A percentile compares a stretch with the other conserved stretches of the same genome.
These are phyloP conservation scores for Penicillium corylophilum DNA, from an alignment of 2,329 filamentous ascomycete genomes.

Conservation along the genomic window DNA sequence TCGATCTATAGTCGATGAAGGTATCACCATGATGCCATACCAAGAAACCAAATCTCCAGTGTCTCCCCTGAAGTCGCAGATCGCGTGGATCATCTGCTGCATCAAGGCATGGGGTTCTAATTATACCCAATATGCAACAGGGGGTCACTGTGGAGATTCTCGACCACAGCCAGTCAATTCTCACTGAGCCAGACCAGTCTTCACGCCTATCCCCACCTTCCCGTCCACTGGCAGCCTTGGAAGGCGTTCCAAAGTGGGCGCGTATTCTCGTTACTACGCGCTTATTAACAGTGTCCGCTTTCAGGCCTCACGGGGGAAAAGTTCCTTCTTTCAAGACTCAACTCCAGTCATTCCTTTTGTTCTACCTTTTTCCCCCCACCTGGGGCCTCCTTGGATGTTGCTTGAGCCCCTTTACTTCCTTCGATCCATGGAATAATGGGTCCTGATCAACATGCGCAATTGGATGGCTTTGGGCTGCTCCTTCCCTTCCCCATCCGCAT, in stretches of 20 bases:
- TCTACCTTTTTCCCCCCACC: constrained; percentile 20
- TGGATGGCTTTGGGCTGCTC: constrained; percentile 83
- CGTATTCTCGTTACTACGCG: constrained; percentile 13
- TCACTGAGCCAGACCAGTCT: background rate
- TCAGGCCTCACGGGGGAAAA: constrained; percentile 2
- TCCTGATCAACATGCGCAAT: constrained; percentile 41
- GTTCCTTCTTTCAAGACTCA: constrained; percentile 18
- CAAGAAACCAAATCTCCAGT: background rate
- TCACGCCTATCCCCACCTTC: background rate
- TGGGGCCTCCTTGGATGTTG: constrained; percentile 7
- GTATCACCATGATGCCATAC: constrained; percentile 17
- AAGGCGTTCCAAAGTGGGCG: constrained; percentile 1
- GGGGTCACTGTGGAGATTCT: background rate
- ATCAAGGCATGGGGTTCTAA: background rate
- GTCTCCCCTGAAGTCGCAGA: constrained; percentile 12
- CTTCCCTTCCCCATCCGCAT: constrained; percentile 89
- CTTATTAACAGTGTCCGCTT: constrained; percentile 21
- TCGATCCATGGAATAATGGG: constrained; percentile 42
- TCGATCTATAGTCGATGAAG: background rate
- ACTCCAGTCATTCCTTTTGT: constrained; percentile 38
- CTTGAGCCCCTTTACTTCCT: constrained; percentile 13
- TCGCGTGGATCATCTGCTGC: constrained; percentile 6
- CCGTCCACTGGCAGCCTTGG: background rate
- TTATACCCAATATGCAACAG: background rate
- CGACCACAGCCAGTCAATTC: background rate